phyloP scores from a whole-genome alignment of 1,284 basidiomycete species.

The Cystobasidiaceae sp. region DNA sequence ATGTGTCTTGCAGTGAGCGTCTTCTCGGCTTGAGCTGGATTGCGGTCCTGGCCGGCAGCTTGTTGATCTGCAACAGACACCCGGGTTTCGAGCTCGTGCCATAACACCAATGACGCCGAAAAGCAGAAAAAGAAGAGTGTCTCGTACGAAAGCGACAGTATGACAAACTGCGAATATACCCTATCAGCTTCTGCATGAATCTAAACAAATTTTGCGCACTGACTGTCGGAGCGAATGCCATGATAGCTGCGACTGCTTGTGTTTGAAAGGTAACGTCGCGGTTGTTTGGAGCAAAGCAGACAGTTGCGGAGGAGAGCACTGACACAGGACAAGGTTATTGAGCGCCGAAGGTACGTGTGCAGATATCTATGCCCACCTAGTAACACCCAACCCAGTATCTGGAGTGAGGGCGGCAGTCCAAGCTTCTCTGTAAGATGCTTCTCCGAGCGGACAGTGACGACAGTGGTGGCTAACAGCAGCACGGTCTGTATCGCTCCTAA shows the following conservation, averaged over 20 bases:
- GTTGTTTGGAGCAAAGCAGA: background rate
- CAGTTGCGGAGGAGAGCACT: slow-evolving; percentile 9
- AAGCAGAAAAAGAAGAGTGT: slow-evolving; percentile 72
- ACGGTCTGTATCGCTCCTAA: slow-evolving; percentile 41
- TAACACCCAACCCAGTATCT: slow-evolving; percentile 61
- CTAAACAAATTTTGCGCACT: background rate
- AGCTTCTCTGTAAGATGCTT: slow-evolving; percentile 59
- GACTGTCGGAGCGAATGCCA: background rate
- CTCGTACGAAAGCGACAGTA: slow-evolving; percentile 76
- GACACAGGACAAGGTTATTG: background rate
- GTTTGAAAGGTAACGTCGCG: background rate
- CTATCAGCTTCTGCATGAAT: slow-evolving; percentile 55
- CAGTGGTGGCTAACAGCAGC: slow-evolving; percentile 54
- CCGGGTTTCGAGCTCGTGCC: slow-evolving; percentile 61
- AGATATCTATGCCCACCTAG: slow-evolving; percentile 55
- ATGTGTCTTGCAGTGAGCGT: slow-evolving; percentile 58
- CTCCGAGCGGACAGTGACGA: slow-evolving; percentile 58
- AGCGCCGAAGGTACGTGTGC: slow-evolving; percentile 33
- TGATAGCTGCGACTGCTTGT: background rate
- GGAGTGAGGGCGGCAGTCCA: slow-evolving; percentile 63
- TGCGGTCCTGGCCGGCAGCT: slow-evolving; percentile 24
- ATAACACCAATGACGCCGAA: slow-evolving; percentile 59
- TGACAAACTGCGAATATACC: slow-evolving; percentile 69
- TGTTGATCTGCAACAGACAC: background rate
- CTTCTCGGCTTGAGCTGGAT: slow-evolving; percentile 16